phyloP scores from a whole-genome alignment of 768 basidiomycete species.

The Amanita thiersii region DNA sequence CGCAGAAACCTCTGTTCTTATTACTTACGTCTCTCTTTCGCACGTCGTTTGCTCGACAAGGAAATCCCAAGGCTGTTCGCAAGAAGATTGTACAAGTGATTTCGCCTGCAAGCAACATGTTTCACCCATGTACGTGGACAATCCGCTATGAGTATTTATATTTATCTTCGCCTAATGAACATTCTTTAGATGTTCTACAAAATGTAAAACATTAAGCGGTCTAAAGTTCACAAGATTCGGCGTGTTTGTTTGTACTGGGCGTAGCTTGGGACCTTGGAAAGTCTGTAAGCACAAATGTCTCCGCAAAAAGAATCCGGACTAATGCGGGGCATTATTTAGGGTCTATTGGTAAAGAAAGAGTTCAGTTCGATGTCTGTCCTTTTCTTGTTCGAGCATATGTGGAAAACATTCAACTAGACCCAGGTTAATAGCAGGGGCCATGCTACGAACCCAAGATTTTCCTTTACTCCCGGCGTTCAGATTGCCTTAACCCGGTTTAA shows the following conservation, averaged over 20 bases:
- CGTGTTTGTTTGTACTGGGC: conserved; percentile 54
- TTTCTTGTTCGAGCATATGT: not conserved
- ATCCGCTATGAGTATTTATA: no score
- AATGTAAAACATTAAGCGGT: conserved; percentile 42
- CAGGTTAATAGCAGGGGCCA: conserved; percentile 62
- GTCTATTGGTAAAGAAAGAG: conserved; percentile 33
- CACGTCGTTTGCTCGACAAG: no score
- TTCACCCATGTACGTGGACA: conserved; percentile 25
- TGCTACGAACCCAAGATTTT: conserved; percentile 44
- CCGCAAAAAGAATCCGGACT: not conserved
- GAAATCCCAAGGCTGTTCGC: no score
- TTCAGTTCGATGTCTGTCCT: conserved; percentile 42
- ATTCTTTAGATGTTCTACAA: conserved; percentile 13
- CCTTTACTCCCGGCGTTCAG: conserved; percentile 52
- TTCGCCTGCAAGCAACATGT: conserved; percentile 38
- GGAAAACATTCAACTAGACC: no score
- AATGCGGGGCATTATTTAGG: conserved; percentile 26
- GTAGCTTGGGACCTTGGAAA: conserved; percentile 39
- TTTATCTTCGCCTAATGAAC: not conserved
- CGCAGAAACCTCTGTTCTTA: no score
- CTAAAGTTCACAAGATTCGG: conserved; percentile 35
- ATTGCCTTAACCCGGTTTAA: conserved; percentile 47
- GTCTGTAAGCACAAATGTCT: conserved; percentile 44
- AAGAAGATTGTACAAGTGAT: conserved; percentile 25
- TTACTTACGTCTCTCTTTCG: no score